A percentile compares a stretch with the other conserved stretches of the same genome.
phyloP scores from a whole-genome alignment of 306 rosid species.

The Inga leiocalycina region DNA sequence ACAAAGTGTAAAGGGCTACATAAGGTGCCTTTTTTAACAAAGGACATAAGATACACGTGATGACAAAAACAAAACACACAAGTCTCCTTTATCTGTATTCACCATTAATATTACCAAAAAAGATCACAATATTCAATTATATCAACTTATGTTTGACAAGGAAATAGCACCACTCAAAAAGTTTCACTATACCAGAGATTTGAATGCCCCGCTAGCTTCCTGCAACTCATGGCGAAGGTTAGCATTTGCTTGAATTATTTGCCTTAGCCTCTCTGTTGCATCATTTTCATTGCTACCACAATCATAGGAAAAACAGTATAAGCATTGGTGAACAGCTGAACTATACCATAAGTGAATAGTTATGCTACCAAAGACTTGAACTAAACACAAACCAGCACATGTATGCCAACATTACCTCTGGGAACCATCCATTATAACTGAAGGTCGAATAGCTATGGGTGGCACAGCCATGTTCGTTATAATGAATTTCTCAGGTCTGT shows the following conservation, averaged over 20 bases:
- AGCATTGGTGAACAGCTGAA: conserved; percentile 22
- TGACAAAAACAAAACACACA: background rate
- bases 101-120: conserved; percentile 19
- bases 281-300: conserved; percentile 92
- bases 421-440: conserved; percentile 77
- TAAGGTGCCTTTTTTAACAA: background rate
- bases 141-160: conserved; percentile 27
- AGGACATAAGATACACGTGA: background rate
- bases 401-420: conserved; percentile 57
- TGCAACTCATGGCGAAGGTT: conserved; percentile 48
- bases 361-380: conserved; percentile 16
- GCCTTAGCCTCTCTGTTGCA: conserved; percentile 78
- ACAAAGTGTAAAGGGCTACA: conserved; percentile 6
- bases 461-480: conserved; percentile 74
- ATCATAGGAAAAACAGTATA: conserved; percentile 23
- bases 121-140: conserved; percentile 9
- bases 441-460: conserved; percentile 88
- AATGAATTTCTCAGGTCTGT: conserved; percentile 86
- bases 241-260: conserved; percentile 69
- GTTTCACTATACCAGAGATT: conserved; percentile 55
- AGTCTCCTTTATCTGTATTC: background rate
- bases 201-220: conserved; percentile 50
- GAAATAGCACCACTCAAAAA: conserved; percentile 30
- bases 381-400: conserved; percentile 31
- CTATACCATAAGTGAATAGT: background rate